phyloP scores from a whole-genome alignment of 192 early-diverging fungal genomes.

The Borealophlyctis nickersoniae region DNA sequence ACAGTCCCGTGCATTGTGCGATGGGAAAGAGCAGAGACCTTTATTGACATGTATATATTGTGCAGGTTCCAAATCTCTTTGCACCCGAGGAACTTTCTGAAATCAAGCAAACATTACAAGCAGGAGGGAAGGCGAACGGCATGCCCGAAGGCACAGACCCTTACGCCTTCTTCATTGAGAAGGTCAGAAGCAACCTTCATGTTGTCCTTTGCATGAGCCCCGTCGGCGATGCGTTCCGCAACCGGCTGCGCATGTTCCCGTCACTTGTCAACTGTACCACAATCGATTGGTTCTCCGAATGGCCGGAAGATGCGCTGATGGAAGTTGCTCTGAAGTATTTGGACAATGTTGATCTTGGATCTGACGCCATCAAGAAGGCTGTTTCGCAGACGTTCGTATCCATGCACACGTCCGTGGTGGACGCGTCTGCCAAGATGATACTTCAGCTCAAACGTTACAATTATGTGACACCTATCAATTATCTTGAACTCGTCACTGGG shows the following conservation, averaged over 20 bases:
- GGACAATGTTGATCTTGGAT: slow-evolving; percentile 46
- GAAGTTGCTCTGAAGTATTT: slow-evolving; percentile 56
- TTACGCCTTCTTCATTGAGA: slow-evolving; percentile 49
- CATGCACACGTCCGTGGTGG: slow-evolving; percentile 56
- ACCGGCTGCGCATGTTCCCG: slow-evolving; percentile 58
- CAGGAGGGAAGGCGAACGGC: slow-evolving; percentile 27
- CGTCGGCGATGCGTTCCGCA: slow-evolving; percentile 57
- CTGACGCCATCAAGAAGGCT: slow-evolving; percentile 41
- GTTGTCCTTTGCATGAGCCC: slow-evolving; percentile 58
- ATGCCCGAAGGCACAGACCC: slow-evolving; percentile 36
- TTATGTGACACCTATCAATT: slow-evolving; percentile 62
- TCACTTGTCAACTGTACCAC: slow-evolving; percentile 55
- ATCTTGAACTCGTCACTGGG: slow-evolving; percentile 55
- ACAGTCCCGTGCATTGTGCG: slow-evolving; percentile 14
- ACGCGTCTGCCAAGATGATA: slow-evolving; percentile 47
- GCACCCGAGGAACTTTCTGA: slow-evolving; percentile 48
- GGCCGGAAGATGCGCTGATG: slow-evolving; percentile 55
- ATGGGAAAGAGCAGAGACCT: too few relatives aligned
- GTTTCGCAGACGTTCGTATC: slow-evolving; percentile 54
- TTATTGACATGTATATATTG: too few relatives aligned
- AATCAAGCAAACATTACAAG: slow-evolving; percentile 41
- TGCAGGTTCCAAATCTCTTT: slow-evolving; percentile 55
- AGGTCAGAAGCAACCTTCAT: slow-evolving; percentile 54
- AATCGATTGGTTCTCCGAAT: slow-evolving; percentile 62
- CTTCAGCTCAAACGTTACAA: slow-evolving; percentile 55